These are phyloP conservation scores for Nyctanthes arbortristis DNA, from an alignment of 257 asterid genomes.

Conservation along the genomic window DNA sequence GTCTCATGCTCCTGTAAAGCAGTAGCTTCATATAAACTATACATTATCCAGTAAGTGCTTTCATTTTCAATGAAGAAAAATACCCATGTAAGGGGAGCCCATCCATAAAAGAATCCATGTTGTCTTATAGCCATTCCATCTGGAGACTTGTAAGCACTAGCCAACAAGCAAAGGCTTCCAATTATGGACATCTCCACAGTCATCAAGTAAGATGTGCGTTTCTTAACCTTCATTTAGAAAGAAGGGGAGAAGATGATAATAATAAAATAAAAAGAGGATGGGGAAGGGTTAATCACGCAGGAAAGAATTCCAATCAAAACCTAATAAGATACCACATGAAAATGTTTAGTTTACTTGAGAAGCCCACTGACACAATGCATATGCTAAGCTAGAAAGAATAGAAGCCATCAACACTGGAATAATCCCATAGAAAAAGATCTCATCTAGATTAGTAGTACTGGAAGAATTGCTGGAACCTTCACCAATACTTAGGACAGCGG, in stretches of 20 bases:
- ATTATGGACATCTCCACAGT: slow-evolving; percentile 95
- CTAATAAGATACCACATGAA: neutral
- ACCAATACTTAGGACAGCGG: slow-evolving; percentile 87
- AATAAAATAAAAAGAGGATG: no score
- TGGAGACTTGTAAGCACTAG: slow-evolving; percentile 85
- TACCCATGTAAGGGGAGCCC: slow-evolving; percentile 92
- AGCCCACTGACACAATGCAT: slow-evolving; percentile 99
- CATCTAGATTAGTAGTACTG: slow-evolving; percentile 60
- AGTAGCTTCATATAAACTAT: slow-evolving; percentile 8
- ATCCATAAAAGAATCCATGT: slow-evolving; percentile 86
- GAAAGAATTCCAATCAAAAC: slow-evolving; percentile 8
- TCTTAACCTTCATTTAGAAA: slow-evolving; percentile 64
- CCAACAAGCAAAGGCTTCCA: slow-evolving; percentile 89
- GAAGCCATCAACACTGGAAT: slow-evolving; percentile 91
- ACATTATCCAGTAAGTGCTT: slow-evolving; percentile 1
- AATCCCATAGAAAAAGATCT: slow-evolving; percentile 76
- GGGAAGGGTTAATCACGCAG: slow-evolving; percentile 20
- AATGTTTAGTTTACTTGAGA: slow-evolving; percentile 66
- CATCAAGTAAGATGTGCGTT: slow-evolving; percentile 87
- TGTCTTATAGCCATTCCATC: slow-evolving; percentile 77
- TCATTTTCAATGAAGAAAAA: slow-evolving; percentile 20
- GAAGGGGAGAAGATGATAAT: no score
- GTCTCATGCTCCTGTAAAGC: neutral
- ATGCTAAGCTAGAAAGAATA: slow-evolving; percentile 93
- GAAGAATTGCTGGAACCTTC: slow-evolving; percentile 90